phyloP scores from a whole-genome alignment of 805 yeast genomes.

The Pichia paraexigua region DNA sequence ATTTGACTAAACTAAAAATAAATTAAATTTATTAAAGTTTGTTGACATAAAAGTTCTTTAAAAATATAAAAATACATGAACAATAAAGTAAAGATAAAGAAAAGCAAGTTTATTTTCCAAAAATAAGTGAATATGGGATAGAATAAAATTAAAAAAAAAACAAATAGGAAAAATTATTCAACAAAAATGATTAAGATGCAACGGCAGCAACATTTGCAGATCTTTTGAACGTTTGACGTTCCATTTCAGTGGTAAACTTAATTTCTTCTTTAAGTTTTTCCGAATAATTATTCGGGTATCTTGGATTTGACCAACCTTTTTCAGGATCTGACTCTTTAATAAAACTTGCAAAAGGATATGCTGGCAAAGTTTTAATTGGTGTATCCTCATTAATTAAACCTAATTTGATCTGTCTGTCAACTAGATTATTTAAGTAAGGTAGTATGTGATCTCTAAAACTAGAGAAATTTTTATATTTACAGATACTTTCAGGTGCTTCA shows the following conservation, averaged over 20 bases:
- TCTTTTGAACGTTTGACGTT: slow-evolving; percentile 16
- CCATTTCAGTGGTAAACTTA: slow-evolving; percentile 17
- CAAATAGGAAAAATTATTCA: background rate
- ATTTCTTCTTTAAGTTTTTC: slow-evolving; percentile 21
- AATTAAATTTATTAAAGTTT: too few relatives aligned
- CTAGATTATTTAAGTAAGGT: slow-evolving; percentile 48
- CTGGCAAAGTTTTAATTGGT: slow-evolving; percentile 48
- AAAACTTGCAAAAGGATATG: slow-evolving; percentile 60
- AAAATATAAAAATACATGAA: background rate
- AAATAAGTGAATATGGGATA: background rate
- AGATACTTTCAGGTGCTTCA: slow-evolving; percentile 60
- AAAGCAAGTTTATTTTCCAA: background rate
- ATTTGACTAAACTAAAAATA: too few relatives aligned
- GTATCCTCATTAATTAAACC: slow-evolving; percentile 49
- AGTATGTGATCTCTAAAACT: slow-evolving; percentile 50
- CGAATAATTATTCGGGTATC: slow-evolving; percentile 18
- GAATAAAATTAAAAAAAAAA: background rate
- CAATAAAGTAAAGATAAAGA: background rate
- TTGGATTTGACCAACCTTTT: slow-evolving; percentile 37
- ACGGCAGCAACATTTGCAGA: slow-evolving; percentile 7
- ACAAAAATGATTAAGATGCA: background rate
- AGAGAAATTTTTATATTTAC: slow-evolving; percentile 56
- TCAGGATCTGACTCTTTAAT: slow-evolving; percentile 30
- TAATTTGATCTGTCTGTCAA: slow-evolving; percentile 48
- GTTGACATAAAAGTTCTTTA: background rate